Evolutionary conservation across 306 rosid species (phyloP).

Genomic region (Ochetophila trinervis): DNA sequence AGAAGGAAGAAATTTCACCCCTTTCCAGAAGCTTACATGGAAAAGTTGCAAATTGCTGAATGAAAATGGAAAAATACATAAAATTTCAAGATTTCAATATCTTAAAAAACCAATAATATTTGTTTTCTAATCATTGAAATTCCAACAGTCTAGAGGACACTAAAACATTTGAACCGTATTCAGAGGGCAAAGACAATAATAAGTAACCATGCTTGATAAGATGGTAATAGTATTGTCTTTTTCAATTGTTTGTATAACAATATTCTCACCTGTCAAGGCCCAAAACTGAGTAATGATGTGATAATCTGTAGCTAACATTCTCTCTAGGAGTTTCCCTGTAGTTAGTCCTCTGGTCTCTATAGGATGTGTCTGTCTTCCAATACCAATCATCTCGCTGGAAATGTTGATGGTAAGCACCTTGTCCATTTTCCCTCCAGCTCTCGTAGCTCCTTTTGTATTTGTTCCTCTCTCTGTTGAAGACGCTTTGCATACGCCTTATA

Average conservation of each 20-base stretch:
- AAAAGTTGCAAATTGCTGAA: background rate
- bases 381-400: slow-evolving; percentile 97
- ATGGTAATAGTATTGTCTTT: background rate
- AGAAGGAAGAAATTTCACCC: background rate
- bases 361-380: slow-evolving; percentile 81
- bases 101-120: too few relatives aligned
- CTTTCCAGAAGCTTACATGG: background rate
- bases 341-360: slow-evolving; percentile 53
- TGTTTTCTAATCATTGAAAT: too few relatives aligned
- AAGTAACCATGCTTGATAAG: background rate
- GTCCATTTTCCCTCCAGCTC: slow-evolving; percentile 76
- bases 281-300: slow-evolving; percentile 90
- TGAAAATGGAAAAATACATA: background rate
- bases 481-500: slow-evolving; percentile 96
- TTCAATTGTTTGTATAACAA: background rate
- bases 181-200: background rate
- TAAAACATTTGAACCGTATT: background rate
- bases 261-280: slow-evolving; percentile 89
- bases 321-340: slow-evolving; percentile 65
- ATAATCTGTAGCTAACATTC: slow-evolving; percentile 55
- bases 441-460: slow-evolving; percentile 69
- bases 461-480: slow-evolving; percentile 94
- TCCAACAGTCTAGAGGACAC: background rate
- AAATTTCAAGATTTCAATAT: too few relatives aligned
- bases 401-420: slow-evolving; percentile 61